Evolutionary conservation across 2,329 filamentous ascomycete species (phyloP), one percentile per base, ranked within the genome.

Genomic region (Elsinoe batatas): DNA sequence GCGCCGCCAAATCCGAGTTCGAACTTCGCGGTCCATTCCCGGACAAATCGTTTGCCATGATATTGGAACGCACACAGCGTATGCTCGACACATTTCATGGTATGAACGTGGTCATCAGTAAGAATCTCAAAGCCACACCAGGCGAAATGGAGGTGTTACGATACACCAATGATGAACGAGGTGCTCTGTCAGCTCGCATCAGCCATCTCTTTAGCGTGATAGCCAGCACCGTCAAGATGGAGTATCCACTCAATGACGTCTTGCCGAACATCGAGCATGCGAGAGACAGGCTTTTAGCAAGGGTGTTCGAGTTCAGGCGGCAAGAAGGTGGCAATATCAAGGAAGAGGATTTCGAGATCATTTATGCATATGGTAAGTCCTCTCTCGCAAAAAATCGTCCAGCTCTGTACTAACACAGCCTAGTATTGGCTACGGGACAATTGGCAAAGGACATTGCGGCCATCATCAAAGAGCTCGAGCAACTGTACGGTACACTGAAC

Each of bases 1-100:
- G 73, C 43, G 79, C 88, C 10, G 90, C 91, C 0, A 76, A 80
- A n/a, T 86, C 82, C 20, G 93, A 98, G 68, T 95, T 95, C 64
- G 88, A 95, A 68, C 79, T 98, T 5, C 81, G 84, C 38, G 88
- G 91, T 0, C 89, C 91, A 0, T 98, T 98, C 64, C 88, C 90
- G 1, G 79, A 84, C 60, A 81, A 79, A 42, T 79, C 82, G 13
- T 91, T 87, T 67, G 80, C 79, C 3, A 80, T 83, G 35, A 86
- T 97, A 57, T 79, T 97, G 66, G 80, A 81, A 18, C 85, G 85
- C 8, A 95, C 91, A 1, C 84, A 85, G 59, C 83, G 86, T 53
- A 88, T 96, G 71, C 81, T 97, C 3, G 91, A 96, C 69, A 85
- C 88, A 36, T 96, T 98, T 69, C 91, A 97, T 66, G 89, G 91